phyloP scores from a whole-genome alignment of 1,139 yeast genomes.

The Keqinozyma sinolaborantium region DNA sequence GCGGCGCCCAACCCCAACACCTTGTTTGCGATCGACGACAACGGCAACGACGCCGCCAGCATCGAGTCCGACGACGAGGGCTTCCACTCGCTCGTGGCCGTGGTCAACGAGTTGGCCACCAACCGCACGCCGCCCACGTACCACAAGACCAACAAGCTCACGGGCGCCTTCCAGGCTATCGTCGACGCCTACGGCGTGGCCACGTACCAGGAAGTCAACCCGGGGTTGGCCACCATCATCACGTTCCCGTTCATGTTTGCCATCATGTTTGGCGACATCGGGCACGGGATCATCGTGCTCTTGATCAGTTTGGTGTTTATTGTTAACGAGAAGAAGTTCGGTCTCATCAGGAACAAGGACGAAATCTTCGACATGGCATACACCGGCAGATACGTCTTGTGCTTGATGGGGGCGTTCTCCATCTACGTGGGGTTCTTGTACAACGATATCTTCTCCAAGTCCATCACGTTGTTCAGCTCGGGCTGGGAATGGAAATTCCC shows the following conservation, averaged over 20 bases:
- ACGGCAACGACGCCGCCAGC: slow-evolving; percentile 12
- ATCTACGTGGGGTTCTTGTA: slow-evolving; percentile 91
- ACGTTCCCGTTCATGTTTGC: slow-evolving; percentile 99
- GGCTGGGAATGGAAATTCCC: slow-evolving; percentile 89
- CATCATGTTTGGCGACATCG: slow-evolving; percentile 97
- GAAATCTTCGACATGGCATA: slow-evolving; percentile 97
- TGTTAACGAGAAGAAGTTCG: slow-evolving; percentile 62
- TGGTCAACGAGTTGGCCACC: slow-evolving; percentile 77
- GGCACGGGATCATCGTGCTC: slow-evolving; percentile 84
- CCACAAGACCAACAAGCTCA: slow-evolving; percentile 88
- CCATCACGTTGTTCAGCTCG: slow-evolving; percentile 79
- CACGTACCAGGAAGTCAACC: slow-evolving; percentile 91
- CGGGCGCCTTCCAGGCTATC: slow-evolving; percentile 86
- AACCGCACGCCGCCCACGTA: slow-evolving; percentile 90
- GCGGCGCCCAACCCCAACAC: slow-evolving; percentile 17
- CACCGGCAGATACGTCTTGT: slow-evolving; percentile 82
- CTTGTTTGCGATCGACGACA: slow-evolving; percentile 52
- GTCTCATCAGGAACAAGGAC: slow-evolving; percentile 67
- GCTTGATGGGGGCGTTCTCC: slow-evolving; percentile 90
- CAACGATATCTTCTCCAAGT: slow-evolving; percentile 88
- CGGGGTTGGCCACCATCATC: slow-evolving; percentile 90
- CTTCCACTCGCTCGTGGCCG: slow-evolving; percentile 40
- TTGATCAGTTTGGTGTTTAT: slow-evolving; percentile 72
- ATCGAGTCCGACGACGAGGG: slow-evolving; percentile 18
- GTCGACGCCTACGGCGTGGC: slow-evolving; percentile 96